Conservation (phyloP, 805 yeast genomes). For the Zygosaccharomyces rouxii region DNA sequence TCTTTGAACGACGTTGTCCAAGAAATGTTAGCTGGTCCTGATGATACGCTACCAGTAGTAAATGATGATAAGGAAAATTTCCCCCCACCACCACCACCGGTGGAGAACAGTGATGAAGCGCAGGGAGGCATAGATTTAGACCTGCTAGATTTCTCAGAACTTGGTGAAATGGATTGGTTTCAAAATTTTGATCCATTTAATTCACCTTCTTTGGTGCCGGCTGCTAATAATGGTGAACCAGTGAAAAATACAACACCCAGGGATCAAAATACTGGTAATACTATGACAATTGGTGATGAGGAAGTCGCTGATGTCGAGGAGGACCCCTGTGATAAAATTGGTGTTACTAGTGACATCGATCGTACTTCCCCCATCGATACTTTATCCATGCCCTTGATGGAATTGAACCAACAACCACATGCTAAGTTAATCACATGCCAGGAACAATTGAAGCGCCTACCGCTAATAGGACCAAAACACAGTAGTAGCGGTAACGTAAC, state of each 20-base stretch:
- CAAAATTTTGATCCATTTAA: slow-evolving; percentile 22
- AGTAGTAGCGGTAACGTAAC: background rate
- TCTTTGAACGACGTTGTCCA: slow-evolving; percentile 4
- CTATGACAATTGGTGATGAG: slow-evolving; percentile 13
- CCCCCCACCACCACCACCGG: slow-evolving; percentile 17
- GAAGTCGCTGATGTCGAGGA: slow-evolving; percentile 4
- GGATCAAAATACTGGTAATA: slow-evolving; percentile 21
- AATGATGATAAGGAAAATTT: slow-evolving; percentile 30
- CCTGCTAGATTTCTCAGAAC: slow-evolving; percentile 19
- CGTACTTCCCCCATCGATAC: slow-evolving; percentile 34
- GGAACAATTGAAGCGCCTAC: slow-evolving; percentile 31
- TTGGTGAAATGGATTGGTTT: slow-evolving; percentile 25
- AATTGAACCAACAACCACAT: slow-evolving; percentile 23
- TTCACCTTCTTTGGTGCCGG: slow-evolving; percentile 12
- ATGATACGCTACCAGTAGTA: background rate
- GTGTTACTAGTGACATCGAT: slow-evolving; percentile 26
- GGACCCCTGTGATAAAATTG: slow-evolving; percentile 6
- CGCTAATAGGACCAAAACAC: slow-evolving; percentile 21
- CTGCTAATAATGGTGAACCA: slow-evolving; percentile 2
- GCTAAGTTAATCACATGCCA: slow-evolving; percentile 23
- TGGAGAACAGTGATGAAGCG: background rate
- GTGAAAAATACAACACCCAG: slow-evolving; percentile 17
- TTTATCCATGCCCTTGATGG: slow-evolving; percentile 35
- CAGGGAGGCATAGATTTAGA: slow-evolving; percentile 12
- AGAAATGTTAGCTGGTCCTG: slow-evolving; percentile 7